phyloP scores from a whole-genome alignment of 495 filamentous ascomycete species.

The Penicillium egyptiacum region DNA sequence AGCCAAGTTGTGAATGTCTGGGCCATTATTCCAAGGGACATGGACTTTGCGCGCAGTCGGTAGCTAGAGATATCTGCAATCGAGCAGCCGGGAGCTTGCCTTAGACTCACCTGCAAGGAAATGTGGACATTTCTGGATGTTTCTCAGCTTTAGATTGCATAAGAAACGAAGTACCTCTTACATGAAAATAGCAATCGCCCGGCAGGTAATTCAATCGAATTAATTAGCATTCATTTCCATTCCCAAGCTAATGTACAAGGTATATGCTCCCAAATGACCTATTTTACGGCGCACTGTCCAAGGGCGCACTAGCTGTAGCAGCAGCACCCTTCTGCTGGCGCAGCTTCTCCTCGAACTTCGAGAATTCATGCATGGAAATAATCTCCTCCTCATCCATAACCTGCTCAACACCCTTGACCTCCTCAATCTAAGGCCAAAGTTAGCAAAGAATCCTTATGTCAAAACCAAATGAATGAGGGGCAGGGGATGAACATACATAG shows the following conservation, averaged over 20 bases:
- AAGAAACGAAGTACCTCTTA: too few relatives aligned
- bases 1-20: too few relatives aligned
- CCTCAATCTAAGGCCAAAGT: slow-evolving; percentile 68
- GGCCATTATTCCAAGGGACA: too few relatives aligned
- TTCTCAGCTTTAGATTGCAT: too few relatives aligned
- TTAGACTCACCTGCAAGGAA: too few relatives aligned
- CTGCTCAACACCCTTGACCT: slow-evolving; percentile 90
- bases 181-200: too few relatives aligned
- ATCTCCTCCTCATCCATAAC: slow-evolving; percentile 91
- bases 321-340: slow-evolving; percentile 67
- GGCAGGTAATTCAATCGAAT: not conserved
- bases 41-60: too few relatives aligned
- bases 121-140: too few relatives aligned
- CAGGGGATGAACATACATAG: slow-evolving; percentile 51
- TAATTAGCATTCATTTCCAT: slow-evolving; percentile 1
- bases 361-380: slow-evolving; percentile 85
- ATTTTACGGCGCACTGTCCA: slow-evolving; percentile 57
- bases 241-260: slow-evolving; percentile 9
- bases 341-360: slow-evolving; percentile 94
- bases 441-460: slow-evolving; percentile 28
- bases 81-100: too few relatives aligned
- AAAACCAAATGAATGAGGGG: not conserved
- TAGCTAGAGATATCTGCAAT: too few relatives aligned
- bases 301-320: slow-evolving; percentile 56
- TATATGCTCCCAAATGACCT: not conserved